Conservation (phyloP, 768 basidiomycete genomes). For the Hirschioporus abietinus region DNA sequence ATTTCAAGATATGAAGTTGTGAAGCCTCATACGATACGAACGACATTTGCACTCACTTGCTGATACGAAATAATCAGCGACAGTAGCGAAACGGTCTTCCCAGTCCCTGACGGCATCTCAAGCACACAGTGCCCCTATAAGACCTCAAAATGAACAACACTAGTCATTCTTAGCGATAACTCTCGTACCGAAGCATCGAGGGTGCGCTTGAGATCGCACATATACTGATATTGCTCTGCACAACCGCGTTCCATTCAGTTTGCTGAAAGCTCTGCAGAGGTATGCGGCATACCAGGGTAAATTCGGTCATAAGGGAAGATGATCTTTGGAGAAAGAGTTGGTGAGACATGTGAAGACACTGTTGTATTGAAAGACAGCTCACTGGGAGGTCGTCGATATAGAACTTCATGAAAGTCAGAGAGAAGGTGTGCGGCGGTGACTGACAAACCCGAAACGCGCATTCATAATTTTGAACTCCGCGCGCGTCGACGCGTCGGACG, state of each 20-base stretch:
- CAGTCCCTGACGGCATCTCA: conserved; percentile 99
- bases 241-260: conserved; percentile 10
- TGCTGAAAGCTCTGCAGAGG: not conserved
- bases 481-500: not conserved
- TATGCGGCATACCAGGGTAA: conserved; percentile 72
- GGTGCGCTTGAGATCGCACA: conserved; percentile 97
- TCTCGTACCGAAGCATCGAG: conserved; percentile 81
- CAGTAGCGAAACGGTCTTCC: conserved; percentile 94
- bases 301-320: conserved; percentile 93
- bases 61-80: conserved; percentile 97
- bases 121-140: conserved; percentile 95
- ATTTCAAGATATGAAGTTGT: not conserved
- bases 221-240: conserved; percentile 96
- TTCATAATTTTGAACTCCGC: conserved; percentile 2
- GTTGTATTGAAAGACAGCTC: conserved; percentile 17
- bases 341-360: conserved; percentile 8
- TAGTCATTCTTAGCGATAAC: not conserved
- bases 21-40: not conserved
- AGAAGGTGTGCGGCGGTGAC: conserved; percentile 2
- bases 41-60: conserved; percentile 50
- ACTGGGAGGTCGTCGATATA: conserved; percentile 78
- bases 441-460: not conserved
- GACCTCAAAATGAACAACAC: conserved; percentile 1
- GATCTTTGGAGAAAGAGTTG: conserved; percentile 42
- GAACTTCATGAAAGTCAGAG: conserved; percentile 59